phyloP scores from a whole-genome alignment of 2,329 filamentous ascomycete species.

The Penicillium fuscoglaucum region DNA sequence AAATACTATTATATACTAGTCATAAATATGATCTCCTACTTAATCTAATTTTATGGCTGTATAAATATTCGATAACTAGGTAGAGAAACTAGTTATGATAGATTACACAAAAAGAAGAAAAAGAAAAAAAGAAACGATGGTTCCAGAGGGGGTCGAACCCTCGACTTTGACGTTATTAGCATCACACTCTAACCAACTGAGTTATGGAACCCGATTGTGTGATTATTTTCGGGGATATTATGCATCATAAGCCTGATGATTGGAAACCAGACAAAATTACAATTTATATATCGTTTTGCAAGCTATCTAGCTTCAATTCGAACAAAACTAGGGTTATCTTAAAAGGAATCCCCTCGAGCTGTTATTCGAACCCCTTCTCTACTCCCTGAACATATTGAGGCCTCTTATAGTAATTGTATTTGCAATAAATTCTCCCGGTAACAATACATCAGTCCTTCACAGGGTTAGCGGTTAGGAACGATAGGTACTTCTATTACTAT shows the following conservation, averaged over 20 bases:
- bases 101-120: background rate
- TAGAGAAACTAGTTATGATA: too few species aligned
- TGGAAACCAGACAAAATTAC: background rate
- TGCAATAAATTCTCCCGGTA: background rate
- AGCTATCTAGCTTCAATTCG: background rate
- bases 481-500: background rate
- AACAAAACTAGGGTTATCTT: background rate
- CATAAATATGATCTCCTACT: too few species aligned
- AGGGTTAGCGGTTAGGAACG: background rate
- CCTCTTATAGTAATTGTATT: background rate
- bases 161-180: slow-evolving; percentile 6
- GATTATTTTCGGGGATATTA: background rate
- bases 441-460: background rate
- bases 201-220: background rate
- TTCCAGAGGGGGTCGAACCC: slow-evolving; percentile 8
- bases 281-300: background rate
- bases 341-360: background rate
- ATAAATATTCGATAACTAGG: too few species aligned
- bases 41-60: too few species aligned
- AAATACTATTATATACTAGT: too few species aligned
- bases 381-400: background rate
- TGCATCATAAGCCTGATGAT: background rate
- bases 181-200: slow-evolving; percentile 6
- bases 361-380: background rate
- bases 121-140: background rate